A percentile compares a stretch with the other conserved stretches of the same genome.
Conservation (phyloP, 2,329 filamentous ascomycete species). For the Fusarium avenaceum region DNA sequence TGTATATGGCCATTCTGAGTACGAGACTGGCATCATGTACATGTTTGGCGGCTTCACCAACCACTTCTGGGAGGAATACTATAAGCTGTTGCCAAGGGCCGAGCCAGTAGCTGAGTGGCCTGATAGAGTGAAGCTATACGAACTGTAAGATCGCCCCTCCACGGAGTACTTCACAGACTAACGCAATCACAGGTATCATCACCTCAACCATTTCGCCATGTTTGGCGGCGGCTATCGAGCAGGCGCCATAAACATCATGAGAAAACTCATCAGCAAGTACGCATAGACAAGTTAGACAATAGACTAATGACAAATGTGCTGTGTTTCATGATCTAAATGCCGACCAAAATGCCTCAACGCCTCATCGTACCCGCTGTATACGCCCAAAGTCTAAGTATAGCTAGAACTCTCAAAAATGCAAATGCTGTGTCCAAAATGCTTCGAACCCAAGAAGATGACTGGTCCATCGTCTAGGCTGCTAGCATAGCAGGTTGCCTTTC, state of each 20-base stretch:
- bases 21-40: slow-evolving; percentile 91
- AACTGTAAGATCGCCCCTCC: slow-evolving; percentile 69
- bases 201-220: slow-evolving; percentile 88
- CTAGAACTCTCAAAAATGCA: slow-evolving; percentile 28
- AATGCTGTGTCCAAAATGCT: slow-evolving; percentile 29
- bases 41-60: slow-evolving; percentile 93
- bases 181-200: slow-evolving; percentile 75
- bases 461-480: slow-evolving; percentile 45
- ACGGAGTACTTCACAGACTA: slow-evolving; percentile 1
- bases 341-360: slow-evolving; percentile 44
- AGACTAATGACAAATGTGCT: slow-evolving; percentile 20
- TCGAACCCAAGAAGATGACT: slow-evolving; percentile 9
- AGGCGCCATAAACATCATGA: slow-evolving; percentile 85
- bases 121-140: slow-evolving; percentile 85
- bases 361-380: slow-evolving; percentile 47
- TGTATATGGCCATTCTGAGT: slow-evolving; percentile 90
- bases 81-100: slow-evolving; percentile 79
- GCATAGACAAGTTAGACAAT: slow-evolving; percentile 51
- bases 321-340: slow-evolving; percentile 31
- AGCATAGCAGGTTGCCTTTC: slow-evolving; percentile 57
- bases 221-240: slow-evolving; percentile 85
- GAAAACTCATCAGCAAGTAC: slow-evolving; percentile 79
- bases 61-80: slow-evolving; percentile 82
- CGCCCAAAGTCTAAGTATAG: slow-evolving; percentile 40
- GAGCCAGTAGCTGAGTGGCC: slow-evolving; percentile 86